Evolutionary conservation across 2,329 filamentous ascomycete genomes (phyloP).

Genomic region (Ustulina deusta): DNA sequence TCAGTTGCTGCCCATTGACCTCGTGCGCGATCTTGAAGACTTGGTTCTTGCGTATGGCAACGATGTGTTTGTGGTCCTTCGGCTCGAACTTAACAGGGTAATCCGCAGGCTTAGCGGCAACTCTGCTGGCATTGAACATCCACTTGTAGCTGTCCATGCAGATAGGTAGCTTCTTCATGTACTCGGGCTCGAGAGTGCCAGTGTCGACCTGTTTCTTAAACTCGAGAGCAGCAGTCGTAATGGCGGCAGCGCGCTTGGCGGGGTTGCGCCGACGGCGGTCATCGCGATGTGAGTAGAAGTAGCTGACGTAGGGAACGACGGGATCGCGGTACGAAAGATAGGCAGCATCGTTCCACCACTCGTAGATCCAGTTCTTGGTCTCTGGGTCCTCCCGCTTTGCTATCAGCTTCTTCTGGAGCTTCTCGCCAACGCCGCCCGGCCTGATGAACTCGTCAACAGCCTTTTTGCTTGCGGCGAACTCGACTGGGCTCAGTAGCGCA

Average conservation of each 20-base stretch:
- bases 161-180: slow-evolving; percentile 97
- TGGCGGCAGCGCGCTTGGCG: slow-evolving; percentile 90
- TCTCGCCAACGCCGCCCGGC: slow-evolving; percentile 84
- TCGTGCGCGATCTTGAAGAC: slow-evolving; percentile 94
- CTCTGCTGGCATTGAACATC: slow-evolving; percentile 97
- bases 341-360: slow-evolving; percentile 98
- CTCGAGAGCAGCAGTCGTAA: slow-evolving; percentile 85
- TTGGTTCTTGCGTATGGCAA: slow-evolving; percentile 94
- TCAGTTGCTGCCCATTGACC: slow-evolving; percentile 85
- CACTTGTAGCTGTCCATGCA: slow-evolving; percentile 99
- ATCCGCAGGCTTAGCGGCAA: slow-evolving; percentile 85
- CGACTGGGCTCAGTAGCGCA: slow-evolving; percentile 75
- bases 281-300: slow-evolving; percentile 99
- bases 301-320: slow-evolving; percentile 97
- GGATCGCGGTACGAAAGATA: slow-evolving; percentile 96
- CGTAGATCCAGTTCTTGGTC: slow-evolving; percentile 91
- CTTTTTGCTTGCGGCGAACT: slow-evolving; percentile 79
- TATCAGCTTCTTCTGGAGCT: slow-evolving; percentile 88
- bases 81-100: slow-evolving; percentile 83
- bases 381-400: slow-evolving; percentile 83
- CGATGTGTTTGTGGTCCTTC: slow-evolving; percentile 84
- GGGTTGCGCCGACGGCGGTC: slow-evolving; percentile 89
- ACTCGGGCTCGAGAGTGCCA: slow-evolving; percentile 90
- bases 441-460: slow-evolving; percentile 90
- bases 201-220: slow-evolving; percentile 94